Base-by-base conservation (phyloP, 495 filamentous ascomycete genomes). In the Hypoxylon subgilvum region DNA sequence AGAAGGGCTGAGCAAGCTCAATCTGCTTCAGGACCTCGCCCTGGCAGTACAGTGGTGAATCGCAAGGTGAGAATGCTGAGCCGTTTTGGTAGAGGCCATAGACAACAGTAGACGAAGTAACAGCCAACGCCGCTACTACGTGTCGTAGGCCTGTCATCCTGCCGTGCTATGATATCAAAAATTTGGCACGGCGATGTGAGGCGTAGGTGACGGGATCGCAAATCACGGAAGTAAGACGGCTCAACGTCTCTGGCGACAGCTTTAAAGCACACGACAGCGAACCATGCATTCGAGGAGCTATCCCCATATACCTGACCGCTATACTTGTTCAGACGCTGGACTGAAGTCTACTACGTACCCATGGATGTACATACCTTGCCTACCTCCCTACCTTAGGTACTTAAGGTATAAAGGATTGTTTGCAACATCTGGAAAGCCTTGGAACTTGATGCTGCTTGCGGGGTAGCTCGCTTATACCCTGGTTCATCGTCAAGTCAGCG, bases 11-110 rank as follows among this genome's bases (percentile, higher is more conserved):
- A 5, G 78, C 78, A 7, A 79, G 69, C 65, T 81, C 72, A 47
- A 81, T 72, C 18, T 74, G 72, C 41, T 74, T 72, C 13, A 81
- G 66, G 28, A 81, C 64, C 4, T 79, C 77, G 21, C 78, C 78
- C 16, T 72, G 68, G 59, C 78, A 81, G 53, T 81, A 81, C 19
- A 81, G 51, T 8, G 76, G 75, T 23, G 76, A 79, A 50, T 81
- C 77, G 50, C 78, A 81, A 13, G 78, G 76, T 2, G 76, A 68
- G 31, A 72, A 73, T 23, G 73, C 63, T 1, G 74, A 75, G 67
- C 77, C 78, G 63, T 79, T 75, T 57, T 72, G 66, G 67, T 75
- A 79, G 14, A 81, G 62, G 10, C 70, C 74, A 7, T 61, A 31
- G 34, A 69, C 65, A 6, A 45, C 17, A 21, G 61, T 23, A 16